Percentiles rank a stretch among this genome's conserved stretches.
phyloP scores from a whole-genome alignment of 2,329 filamentous ascomycete species.

The Ophiosphaerella korrae region DNA sequence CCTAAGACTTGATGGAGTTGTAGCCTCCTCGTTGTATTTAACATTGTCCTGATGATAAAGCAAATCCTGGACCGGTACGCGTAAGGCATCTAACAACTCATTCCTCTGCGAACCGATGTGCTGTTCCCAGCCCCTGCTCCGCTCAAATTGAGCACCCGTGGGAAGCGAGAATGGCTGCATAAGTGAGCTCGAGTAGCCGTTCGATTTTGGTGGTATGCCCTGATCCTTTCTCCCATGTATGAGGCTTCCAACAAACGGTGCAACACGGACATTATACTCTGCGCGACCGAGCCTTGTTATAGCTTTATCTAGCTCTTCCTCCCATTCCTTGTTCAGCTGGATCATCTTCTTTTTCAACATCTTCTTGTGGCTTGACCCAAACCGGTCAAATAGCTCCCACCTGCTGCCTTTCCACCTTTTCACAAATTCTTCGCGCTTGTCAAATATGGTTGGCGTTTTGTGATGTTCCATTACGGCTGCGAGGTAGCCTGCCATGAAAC shows the following conservation, averaged over 20 bases:
- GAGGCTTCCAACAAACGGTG: conserved; percentile 20
- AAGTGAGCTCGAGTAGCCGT: neutral
- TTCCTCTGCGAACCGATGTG: neutral
- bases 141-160: too few species aligned
- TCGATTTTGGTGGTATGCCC: neutral
- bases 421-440: conserved; percentile 20
- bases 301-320: conserved; percentile 7
- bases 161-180: neutral
- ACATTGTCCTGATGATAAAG: neutral
- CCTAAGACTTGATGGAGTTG: conserved; percentile 12
- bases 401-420: conserved; percentile 12
- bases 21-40: neutral
- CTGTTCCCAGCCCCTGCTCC: neutral
- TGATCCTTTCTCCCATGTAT: conserved; percentile 16
- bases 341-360: conserved; percentile 20
- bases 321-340: conserved; percentile 14
- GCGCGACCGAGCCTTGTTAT: conserved; percentile 1
- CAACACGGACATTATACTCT: conserved; percentile 14
- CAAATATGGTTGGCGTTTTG: conserved; percentile 15
- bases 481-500: conserved; percentile 25
- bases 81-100: conserved; percentile 14
- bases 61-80: neutral
- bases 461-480: conserved; percentile 28
- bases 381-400: conserved; percentile 16
- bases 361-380: conserved; percentile 16